Evolutionary conservation across 108 stramenopile species (phyloP).

Genomic region (Cylindrotheca fusiformis): DNA sequence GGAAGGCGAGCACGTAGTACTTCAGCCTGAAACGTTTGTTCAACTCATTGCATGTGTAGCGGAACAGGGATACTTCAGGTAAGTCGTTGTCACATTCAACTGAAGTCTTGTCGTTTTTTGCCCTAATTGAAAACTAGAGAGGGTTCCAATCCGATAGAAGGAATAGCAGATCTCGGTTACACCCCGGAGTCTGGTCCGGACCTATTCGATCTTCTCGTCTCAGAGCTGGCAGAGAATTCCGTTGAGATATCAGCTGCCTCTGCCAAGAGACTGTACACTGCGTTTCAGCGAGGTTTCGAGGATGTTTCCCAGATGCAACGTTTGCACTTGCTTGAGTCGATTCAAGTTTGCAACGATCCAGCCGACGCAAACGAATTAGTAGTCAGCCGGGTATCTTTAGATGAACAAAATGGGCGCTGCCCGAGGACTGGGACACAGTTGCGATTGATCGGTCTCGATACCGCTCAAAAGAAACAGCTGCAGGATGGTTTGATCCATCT

Average conservation of each 20-base stretch:
- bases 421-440: constrained; percentile 59
- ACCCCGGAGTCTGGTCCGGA: constrained; percentile 40
- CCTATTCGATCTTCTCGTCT: constrained; percentile 67
- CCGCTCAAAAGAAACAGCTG: constrained; percentile 56
- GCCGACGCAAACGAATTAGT: constrained; percentile 57
- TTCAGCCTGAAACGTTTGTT: constrained; percentile 76
- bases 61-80: constrained; percentile 64
- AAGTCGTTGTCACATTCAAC: too few species aligned
- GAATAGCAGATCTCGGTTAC: constrained; percentile 47
- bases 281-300: constrained; percentile 52
- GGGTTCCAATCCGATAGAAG: constrained; percentile 32
- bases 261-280: constrained; percentile 71
- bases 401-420: constrained; percentile 59
- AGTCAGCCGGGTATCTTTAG: constrained; percentile 52
- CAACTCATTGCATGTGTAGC: constrained; percentile 61
- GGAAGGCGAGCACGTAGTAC: constrained; percentile 33
- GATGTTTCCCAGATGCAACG: constrained; percentile 32
- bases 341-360: constrained; percentile 33
- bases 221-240: constrained; percentile 68
- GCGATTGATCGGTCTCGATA: constrained; percentile 59
- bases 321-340: constrained; percentile 51
- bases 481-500: constrained; percentile 45
- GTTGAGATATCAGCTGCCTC: constrained; percentile 74
- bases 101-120: too few species aligned
- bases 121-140: neutral